Conservation (phyloP, 129 eudicot species). For the Smallanthus sonchifolius region DNA sequence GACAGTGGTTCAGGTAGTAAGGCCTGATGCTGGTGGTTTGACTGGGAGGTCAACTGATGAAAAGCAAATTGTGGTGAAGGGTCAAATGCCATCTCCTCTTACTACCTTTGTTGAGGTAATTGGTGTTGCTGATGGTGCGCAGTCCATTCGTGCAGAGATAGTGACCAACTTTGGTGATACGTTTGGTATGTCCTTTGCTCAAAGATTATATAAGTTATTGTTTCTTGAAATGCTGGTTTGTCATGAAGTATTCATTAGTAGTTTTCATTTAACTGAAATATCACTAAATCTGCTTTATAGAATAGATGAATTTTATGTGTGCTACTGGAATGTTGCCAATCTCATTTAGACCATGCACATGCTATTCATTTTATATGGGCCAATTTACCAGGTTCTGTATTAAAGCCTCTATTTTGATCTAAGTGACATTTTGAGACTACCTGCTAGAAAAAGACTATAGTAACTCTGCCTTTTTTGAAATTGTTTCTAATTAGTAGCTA, state of each 20-base stretch:
- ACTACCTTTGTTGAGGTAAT: constrained; percentile 74
- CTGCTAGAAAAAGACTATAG: neutral
- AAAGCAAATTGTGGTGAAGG: constrained; percentile 55
- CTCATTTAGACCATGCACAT: neutral
- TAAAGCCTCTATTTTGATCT: neutral
- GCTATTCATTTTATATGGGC: neutral
- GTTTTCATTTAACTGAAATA: neutral
- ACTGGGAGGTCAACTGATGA: constrained; percentile 73
- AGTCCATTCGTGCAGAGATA: constrained; percentile 58
- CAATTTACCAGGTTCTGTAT: neutral
- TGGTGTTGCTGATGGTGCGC: constrained; percentile 74
- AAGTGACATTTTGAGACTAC: too few relatives aligned
- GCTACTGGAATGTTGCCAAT: neutral
- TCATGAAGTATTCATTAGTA: neutral
- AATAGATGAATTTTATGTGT: neutral
- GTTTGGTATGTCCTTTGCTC: constrained; percentile 40
- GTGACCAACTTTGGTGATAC: constrained; percentile 87
- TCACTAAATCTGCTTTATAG: neutral
- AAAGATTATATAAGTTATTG: neutral
- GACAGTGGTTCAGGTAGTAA: constrained; percentile 70
- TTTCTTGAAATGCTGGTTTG: neutral
- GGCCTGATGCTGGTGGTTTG: constrained; percentile 54
- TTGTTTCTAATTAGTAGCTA: neutral
- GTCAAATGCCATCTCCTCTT: constrained; percentile 47
- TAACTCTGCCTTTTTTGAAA: neutral